Base-by-base conservation (phyloP, 352 stramenopile genomes). In the Phytophthora multivora region DNA sequence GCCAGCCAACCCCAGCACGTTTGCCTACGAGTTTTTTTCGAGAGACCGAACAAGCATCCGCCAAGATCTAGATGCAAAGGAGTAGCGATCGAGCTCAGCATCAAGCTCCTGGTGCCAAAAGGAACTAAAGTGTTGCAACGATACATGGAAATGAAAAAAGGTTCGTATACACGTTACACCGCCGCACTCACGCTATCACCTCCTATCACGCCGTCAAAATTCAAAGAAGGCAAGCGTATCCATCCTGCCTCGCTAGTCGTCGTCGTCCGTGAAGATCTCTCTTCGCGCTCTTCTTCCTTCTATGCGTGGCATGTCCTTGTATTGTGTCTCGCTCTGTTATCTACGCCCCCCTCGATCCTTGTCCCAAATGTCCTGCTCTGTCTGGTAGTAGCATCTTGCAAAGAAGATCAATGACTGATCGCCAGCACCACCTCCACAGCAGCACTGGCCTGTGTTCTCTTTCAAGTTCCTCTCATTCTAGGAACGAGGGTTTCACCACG, bases 21-120 rank as follows among this genome's bases (percentile, higher is more conserved):
- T 84, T 49, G 80, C 80, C 15, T 82, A 86, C 41, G 50, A 67
- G 2, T 89, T 88, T 54, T 90, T 92, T 51, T 55, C 65, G n/a
- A 77, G 79, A 6, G 43, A 74, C 35, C 16, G 35, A 5, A 57
- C 45, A 21, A 63, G 39, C 3, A 80, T 88, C 16, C 69, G 69
- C 9, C 52, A 59, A 25, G 74, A 87, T 46, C 52, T 88, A 40
- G 75, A 89, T 36, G 58, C 75, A 7, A 86, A 78, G 16, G 71
- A 83, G 21, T 86, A 66, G 55, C 8, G 10, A 52, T 42, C 39
- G 21, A 41, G 16, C 33, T 33, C 28, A 33, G 28, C 9, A 33
- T 33, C 28, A 12, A 33, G 5, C 26, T 30, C 26, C 7, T 30
- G 21, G 21, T 23, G 26, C 8, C 18, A 33, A 0, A 9, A 16